A percentile compares a stretch with the other conserved stretches of the same genome.
phyloP scores from a whole-genome alignment of 2,329 filamentous ascomycete genomes.

The Gnomoniopsis smithogilvyi region DNA sequence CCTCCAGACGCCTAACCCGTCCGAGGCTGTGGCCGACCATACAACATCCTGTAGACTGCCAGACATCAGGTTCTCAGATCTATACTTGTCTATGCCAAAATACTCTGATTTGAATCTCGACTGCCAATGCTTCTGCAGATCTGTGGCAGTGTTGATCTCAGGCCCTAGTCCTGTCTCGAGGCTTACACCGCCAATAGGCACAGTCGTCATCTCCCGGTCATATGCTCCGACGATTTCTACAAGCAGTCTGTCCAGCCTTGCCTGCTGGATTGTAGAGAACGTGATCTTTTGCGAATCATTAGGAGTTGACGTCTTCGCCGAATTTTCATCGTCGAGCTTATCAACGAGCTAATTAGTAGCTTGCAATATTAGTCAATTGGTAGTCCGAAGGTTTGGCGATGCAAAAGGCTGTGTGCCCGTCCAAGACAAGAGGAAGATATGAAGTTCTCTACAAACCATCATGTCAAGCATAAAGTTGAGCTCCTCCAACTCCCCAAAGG shows the following conservation, averaged over 20 bases:
- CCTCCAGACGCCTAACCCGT: constrained; percentile 6
- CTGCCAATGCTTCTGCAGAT: constrained; percentile 10
- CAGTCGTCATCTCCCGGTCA: neutral
- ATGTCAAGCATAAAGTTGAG: constrained; percentile 13
- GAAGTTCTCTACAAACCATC: neutral
- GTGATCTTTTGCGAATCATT: neutral
- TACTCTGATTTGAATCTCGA: constrained; percentile 14
- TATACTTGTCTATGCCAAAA: constrained; percentile 7
- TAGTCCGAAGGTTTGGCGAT: neutral
- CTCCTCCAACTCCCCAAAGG: constrained; percentile 2
- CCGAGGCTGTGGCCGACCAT: constrained; percentile 12
- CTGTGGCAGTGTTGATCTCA: constrained; percentile 3
- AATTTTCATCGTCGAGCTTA: constrained; percentile 3
- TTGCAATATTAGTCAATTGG: neutral
- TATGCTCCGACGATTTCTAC: constrained; percentile 9
- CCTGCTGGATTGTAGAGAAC: constrained; percentile 5
- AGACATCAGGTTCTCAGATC: neutral
- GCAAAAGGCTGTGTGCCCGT: neutral
- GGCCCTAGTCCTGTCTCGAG: neutral
- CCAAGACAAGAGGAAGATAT: neutral
- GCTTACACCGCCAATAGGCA: neutral
- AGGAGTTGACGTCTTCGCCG: neutral
- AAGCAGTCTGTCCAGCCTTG: constrained; percentile 15
- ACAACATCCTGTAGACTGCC: constrained; percentile 5
- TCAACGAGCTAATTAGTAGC: constrained; percentile 2